Conservation (phyloP, 2,329 filamentous ascomycete species). For the Aspergillus fructus region DNA sequence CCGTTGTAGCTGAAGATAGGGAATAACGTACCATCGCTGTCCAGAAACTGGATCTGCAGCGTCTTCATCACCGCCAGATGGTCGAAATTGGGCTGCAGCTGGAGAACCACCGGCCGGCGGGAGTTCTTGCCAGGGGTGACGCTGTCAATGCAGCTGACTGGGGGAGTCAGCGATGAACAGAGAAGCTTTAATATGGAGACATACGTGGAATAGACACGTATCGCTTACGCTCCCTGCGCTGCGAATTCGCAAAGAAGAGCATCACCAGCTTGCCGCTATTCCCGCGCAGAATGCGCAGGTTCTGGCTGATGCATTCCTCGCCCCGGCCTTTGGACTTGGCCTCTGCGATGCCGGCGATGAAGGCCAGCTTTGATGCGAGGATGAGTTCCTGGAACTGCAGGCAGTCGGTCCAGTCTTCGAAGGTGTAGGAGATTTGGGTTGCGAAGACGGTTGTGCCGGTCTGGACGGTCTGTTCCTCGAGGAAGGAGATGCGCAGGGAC, state of each 20-base stretch:
- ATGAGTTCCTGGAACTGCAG: slow-evolving; percentile 42
- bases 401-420: slow-evolving; percentile 44
- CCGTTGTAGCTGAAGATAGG: no score
- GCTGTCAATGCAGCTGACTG: slow-evolving; percentile 41
- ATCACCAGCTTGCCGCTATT: slow-evolving; percentile 36
- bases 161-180: background rate
- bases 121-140: slow-evolving; percentile 41
- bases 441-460: slow-evolving; percentile 38
- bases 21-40: slow-evolving; percentile 29
- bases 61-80: slow-evolving; percentile 40
- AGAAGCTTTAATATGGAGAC: background rate
- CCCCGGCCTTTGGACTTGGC: slow-evolving; percentile 46
- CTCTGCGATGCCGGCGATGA: slow-evolving; percentile 44
- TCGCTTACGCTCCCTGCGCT: slow-evolving; percentile 40
- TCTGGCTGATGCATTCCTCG: slow-evolving; percentile 47
- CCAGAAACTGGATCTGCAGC: slow-evolving; percentile 40
- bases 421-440: slow-evolving; percentile 43
- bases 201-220: slow-evolving; percentile 42
- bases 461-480: slow-evolving; percentile 46
- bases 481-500: slow-evolving; percentile 41
- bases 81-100: slow-evolving; percentile 42
- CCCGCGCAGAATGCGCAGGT: slow-evolving; percentile 40
- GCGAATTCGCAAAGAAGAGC: slow-evolving; percentile 44
- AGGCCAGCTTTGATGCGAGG: slow-evolving; percentile 38
- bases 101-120: slow-evolving; percentile 36